Conservation (phyloP, 164 flowering plant species). For the Tetrastigma voinierianum region DNA sequence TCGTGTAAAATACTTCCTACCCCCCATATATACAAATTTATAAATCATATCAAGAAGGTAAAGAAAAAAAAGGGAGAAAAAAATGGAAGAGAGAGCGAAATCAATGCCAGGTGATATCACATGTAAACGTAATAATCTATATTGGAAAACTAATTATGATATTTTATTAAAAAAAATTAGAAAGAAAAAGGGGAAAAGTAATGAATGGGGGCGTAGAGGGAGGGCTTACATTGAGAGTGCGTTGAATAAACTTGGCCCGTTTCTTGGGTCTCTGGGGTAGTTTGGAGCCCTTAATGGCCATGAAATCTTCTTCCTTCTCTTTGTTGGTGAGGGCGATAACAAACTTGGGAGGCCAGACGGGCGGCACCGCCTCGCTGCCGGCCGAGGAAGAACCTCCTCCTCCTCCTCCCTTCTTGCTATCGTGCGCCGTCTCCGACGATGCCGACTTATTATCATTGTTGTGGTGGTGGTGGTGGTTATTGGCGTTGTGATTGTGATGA, state of each 20-base stretch:
- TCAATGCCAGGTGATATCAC: too few species aligned
- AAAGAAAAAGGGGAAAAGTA: background rate
- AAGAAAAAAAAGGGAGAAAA: too few species aligned
- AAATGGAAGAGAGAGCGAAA: too few species aligned
- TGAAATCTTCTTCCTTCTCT: slow-evolving; percentile 95
- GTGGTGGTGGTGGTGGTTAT: slow-evolving; percentile 19
- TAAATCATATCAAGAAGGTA: too few species aligned
- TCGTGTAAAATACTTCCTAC: too few species aligned
- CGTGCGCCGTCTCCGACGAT: slow-evolving; percentile 63
- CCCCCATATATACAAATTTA: too few species aligned
- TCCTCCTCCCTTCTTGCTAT: slow-evolving; percentile 51
- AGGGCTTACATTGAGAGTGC: slow-evolving; percentile 75
- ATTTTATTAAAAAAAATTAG: background rate
- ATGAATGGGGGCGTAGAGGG: background rate
- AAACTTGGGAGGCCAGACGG: slow-evolving; percentile 84
- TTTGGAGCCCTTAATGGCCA: slow-evolving; percentile 87
- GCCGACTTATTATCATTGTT: slow-evolving; percentile 31
- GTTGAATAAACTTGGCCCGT: slow-evolving; percentile 81
- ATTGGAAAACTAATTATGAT: background rate
- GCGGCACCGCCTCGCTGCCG: slow-evolving; percentile 54
- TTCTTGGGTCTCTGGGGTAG: slow-evolving; percentile 94
- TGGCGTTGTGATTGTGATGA: slow-evolving; percentile 12
- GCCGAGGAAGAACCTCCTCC: slow-evolving; percentile 71
- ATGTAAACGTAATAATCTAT: too few species aligned
- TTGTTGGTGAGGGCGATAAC: slow-evolving; percentile 76